phyloP scores from a whole-genome alignment of 2,329 filamentous ascomycete species.

The Westerdykella aurantiaca region DNA sequence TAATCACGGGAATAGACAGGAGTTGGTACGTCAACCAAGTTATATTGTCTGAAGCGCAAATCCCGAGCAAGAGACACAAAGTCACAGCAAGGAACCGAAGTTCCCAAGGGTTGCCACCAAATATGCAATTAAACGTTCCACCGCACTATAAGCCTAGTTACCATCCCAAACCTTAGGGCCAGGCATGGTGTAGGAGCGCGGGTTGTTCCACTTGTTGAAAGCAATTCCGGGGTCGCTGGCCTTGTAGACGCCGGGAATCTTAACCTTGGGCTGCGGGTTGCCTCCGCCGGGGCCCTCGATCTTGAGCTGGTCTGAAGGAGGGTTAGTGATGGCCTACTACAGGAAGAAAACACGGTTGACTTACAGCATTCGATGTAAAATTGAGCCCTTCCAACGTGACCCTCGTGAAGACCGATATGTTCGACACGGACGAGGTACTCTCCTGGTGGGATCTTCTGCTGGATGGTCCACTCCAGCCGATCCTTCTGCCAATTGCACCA shows the following conservation, averaged over 20 bases:
- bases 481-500: slow-evolving; percentile 38
- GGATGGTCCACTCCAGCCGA: slow-evolving; percentile 41
- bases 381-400: slow-evolving; percentile 25
- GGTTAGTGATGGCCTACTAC: too few relatives aligned
- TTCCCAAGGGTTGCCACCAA: too few relatives aligned
- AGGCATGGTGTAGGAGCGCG: slow-evolving; percentile 27
- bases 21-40: too few relatives aligned
- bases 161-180: slow-evolving; percentile 25
- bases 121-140: not conserved
- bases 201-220: slow-evolving; percentile 41
- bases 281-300: slow-evolving; percentile 40
- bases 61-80: too few relatives aligned
- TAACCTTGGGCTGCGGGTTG: slow-evolving; percentile 41
- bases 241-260: slow-evolving; percentile 47
- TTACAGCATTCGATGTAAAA: slow-evolving; percentile 30
- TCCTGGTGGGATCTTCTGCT: slow-evolving; percentile 38
- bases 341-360: not conserved
- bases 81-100: too few relatives aligned
- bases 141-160: not conserved
- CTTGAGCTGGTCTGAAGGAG: slow-evolving; percentile 44
- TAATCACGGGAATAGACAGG: too few relatives aligned
- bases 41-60: too few relatives aligned
- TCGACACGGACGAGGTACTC: slow-evolving; percentile 35
- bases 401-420: slow-evolving; percentile 32
- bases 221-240: slow-evolving; percentile 45